Evolutionary conservation across 2,329 filamentous ascomycete genomes (phyloP).

Genomic region (Tolypocladium album): DNA sequence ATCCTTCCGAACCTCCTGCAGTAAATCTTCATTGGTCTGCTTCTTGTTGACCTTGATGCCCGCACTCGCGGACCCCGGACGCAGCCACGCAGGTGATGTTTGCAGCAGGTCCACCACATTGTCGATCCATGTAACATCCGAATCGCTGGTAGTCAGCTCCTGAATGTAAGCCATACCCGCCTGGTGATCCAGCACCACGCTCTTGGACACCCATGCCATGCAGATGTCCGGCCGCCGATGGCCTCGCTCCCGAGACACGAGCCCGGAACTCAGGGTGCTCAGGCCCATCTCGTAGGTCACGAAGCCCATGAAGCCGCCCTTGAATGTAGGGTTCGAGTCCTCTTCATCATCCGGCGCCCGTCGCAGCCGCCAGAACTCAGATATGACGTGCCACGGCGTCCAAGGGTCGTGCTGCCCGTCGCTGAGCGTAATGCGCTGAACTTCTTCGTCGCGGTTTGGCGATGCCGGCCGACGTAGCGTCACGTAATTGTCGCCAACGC

Average conservation of each 20-base stretch:
- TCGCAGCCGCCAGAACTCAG: conserved; percentile 28
- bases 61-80: conserved; percentile 3
- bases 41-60: conserved; percentile 3
- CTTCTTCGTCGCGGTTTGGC: conserved; percentile 7
- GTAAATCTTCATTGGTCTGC: conserved; percentile 8
- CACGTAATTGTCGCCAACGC: conserved; percentile 32
- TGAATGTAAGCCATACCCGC: conserved; percentile 55
- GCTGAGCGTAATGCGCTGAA: conserved; percentile 16
- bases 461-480: conserved; percentile 14
- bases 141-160: conserved; percentile 13
- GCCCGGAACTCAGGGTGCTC: conserved; percentile 18
- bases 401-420: conserved; percentile 15
- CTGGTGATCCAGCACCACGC: conserved; percentile 66
- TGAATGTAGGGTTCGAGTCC: conserved; percentile 43
- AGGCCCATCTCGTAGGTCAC: conserved; percentile 78
- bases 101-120: conserved; percentile 17
- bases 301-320: conserved; percentile 77
- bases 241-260: conserved; percentile 14
- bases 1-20: conserved; percentile 4
- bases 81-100: conserved; percentile 20
- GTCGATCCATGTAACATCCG: conserved; percentile 21
- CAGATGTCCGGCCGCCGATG: conserved; percentile 56
- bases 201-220: conserved; percentile 66
- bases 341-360: conserved; percentile 7
- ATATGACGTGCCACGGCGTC: conserved; percentile 40